Evolutionary conservation across 2,329 filamentous ascomycete genomes (phyloP), one percentile per base, ranked within the genome.

Genomic region (Colletotrichum gloeosporioides): DNA sequence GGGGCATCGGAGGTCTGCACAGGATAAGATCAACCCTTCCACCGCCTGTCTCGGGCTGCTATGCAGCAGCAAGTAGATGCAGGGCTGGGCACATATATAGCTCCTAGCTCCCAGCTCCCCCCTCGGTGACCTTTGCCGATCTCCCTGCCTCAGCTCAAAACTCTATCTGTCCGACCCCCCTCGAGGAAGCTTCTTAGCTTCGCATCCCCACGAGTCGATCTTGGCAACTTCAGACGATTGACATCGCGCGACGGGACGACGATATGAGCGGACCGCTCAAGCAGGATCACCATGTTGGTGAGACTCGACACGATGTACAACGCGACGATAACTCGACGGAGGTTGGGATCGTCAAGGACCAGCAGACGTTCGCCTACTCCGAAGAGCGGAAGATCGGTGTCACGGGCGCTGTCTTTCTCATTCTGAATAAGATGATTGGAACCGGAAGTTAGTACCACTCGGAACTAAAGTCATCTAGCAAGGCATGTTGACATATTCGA

Each of bases 351-450:
- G 44, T 75, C 2, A 69, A 75, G 70, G 73, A 79, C 22, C 79
- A 81, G 62, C 77, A 87, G 69, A 82, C 81, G 8, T 86, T 85
- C 78, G 82, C 78, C 5, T 84, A 84, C 66, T 79, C 82, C 0
- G 87, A 89, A 3, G 84, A 85, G 65, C 82, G 86, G 10, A 90
- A 90, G 81, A 88, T 91, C 25, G 90, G 89, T 0, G 82, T 91
- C 32, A 87, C 86, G 0, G 89, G 89, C 4, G 87, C 89, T 8
- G 87, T 89, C 1, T 91, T 91, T 71, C 77, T 91, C 53, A 91
- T 91, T 53, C 77, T 91, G 22, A 91, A 91, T 75, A 90, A 90
- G 79, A 91, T 91, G 88, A 90, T 91, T 53, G 89, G 90, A 13
- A 90, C 90, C 3, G 90, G 89, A 79, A 90, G 89, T 90, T 13